Evolutionary conservation across 75 land plant species (phyloP), one percentile per base, ranked within the genome.

Genomic region (Chamaecyparis obtusa): DNA sequence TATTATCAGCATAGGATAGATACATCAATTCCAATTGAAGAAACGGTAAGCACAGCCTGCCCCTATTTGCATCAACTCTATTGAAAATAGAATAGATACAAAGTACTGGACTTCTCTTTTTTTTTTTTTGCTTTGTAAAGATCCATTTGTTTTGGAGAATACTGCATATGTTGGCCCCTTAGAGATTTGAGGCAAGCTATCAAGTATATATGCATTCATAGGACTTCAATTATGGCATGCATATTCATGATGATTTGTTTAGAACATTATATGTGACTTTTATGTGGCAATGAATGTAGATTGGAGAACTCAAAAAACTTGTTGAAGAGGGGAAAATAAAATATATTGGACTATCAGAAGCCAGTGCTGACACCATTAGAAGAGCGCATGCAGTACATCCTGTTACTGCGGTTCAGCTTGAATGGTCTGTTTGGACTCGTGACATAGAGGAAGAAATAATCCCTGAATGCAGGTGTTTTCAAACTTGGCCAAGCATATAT

Each of bases 381-480:
- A 84, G 95, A 83, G 95, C 95, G 0, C 95, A 94, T 83, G 91
- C 93, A 27, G 93, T 94, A 72, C 95, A 92, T 88, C 95, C 95
- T 81, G 87, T 94, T 35, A 91, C 93, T n/a, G 94, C 93, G 7
- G 71, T 93, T 24, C 93, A 93, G 86, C 85, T 92, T 33, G 94
- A 93, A 85, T 93, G 90, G 89, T 93, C 93, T 17, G 84, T 93
- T 33, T 93, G 94, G 94, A 51, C 87, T 8, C 90, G 92, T 49
- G 95, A 92, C 21, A 74, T 91, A 13, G 93, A 92, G 88, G 87
- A 87, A 13, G 88, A 88, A 2, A 88, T 92, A 44, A 83, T 94
- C 54, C 95, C 93, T 41, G 86, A 90, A 44, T 94, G 95, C 91
- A 84, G 95, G 93, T 93, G 37, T n/a, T 43, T 46, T 46, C 51